Conservation (phyloP, 805 yeast genomes). For the Candida nonsorbophila region DNA sequence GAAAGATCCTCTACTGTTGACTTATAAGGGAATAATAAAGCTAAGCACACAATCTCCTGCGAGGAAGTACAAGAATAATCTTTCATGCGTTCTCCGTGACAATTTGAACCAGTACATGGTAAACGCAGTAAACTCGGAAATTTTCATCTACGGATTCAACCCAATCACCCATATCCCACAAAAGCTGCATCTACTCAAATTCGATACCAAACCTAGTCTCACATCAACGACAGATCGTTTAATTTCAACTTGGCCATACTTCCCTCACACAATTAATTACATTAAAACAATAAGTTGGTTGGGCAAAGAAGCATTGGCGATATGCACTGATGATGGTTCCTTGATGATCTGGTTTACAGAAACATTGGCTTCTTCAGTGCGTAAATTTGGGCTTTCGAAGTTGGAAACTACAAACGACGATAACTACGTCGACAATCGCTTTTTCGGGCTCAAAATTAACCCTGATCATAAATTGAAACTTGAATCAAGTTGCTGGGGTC, state of each 20-base stretch:
- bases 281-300: slow-evolving; percentile 34
- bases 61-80: slow-evolving; percentile 38
- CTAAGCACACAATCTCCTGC: slow-evolving; percentile 18
- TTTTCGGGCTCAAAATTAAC: slow-evolving; percentile 14
- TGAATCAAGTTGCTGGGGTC: slow-evolving; percentile 57
- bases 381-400: slow-evolving; percentile 5
- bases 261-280: slow-evolving; percentile 54
- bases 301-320: slow-evolving; percentile 31
- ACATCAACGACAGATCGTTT: slow-evolving; percentile 37
- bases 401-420: slow-evolving; percentile 7
- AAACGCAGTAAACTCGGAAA: slow-evolving; percentile 26
- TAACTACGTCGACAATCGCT: slow-evolving; percentile 6
- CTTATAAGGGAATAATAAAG: slow-evolving; percentile 14
- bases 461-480: slow-evolving; percentile 26
- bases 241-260: slow-evolving; percentile 46
- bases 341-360: slow-evolving; percentile 30
- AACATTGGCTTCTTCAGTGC: slow-evolving; percentile 15
- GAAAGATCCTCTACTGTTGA: slow-evolving; percentile 24
- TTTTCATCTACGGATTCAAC: slow-evolving; percentile 29
- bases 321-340: slow-evolving; percentile 54
- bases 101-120: slow-evolving; percentile 18
- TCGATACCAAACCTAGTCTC: slow-evolving; percentile 37
- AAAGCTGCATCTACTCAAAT: slow-evolving; percentile 17
- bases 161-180: slow-evolving; percentile 20
- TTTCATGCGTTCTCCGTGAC: slow-evolving; percentile 18